These are phyloP conservation scores for Purpureocillium lavendulum DNA, from an alignment of 2,329 filamentous ascomycete species.

Conservation along the genomic window DNA sequence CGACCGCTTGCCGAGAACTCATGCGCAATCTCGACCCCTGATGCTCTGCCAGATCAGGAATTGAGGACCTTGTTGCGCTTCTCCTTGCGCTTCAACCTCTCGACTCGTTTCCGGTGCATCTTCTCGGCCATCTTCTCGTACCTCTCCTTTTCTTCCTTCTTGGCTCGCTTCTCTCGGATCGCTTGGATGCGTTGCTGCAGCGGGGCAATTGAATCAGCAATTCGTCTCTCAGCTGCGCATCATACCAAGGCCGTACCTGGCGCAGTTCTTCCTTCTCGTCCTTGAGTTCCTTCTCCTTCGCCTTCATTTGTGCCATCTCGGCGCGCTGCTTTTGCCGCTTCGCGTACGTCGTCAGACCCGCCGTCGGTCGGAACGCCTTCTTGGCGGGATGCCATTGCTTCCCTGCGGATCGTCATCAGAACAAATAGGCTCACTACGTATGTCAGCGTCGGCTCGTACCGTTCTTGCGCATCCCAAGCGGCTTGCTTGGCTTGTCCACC, in stretches of 20 bases:
- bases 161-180: conserved; percentile 77
- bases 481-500: conserved; percentile 26
- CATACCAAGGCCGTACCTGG: conserved; percentile 51
- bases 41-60: conserved; percentile 33
- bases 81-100: conserved; percentile 87
- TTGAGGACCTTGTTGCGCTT: conserved; percentile 86
- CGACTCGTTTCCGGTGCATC: conserved; percentile 94
- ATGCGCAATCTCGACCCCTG: not conserved
- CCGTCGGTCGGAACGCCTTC: conserved; percentile 74
- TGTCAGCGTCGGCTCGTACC: conserved; percentile 39
- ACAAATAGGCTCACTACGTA: not conserved
- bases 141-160: conserved; percentile 86
- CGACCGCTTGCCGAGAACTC: no score
- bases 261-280: conserved; percentile 88
- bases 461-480: conserved; percentile 71
- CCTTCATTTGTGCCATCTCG: conserved; percentile 69
- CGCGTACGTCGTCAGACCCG: conserved; percentile 71
- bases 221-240: not conserved
- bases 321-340: conserved; percentile 65
- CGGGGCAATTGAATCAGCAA: conserved; percentile 6
- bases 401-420: conserved; percentile 42
- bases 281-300: conserved; percentile 91
- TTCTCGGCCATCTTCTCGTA: conserved; percentile 94
- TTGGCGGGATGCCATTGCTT: conserved; percentile 89
- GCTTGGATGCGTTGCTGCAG: conserved; percentile 63